These are phyloP conservation scores for barley (Hordeum vulgare) DNA, from an alignment of 176 grass and related monocot species.

Conservation along the genomic window MorexV3_pseudomolecules_assembly NC_058519.1:641460157-641460656, in stretches of 20 bases:
- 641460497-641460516: slow-evolving; percentile 76
- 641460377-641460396: background rate
- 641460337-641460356: background rate
- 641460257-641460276: slow-evolving; percentile 87
- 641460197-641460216: slow-evolving; percentile 47
- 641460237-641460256: slow-evolving; percentile 95
- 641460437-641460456: slow-evolving; percentile 91
- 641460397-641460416: slow-evolving; percentile 77
- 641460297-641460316: slow-evolving; percentile 96
- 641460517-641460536: background rate
- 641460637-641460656: slow-evolving; percentile 84
- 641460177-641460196: background rate
- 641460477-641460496: slow-evolving; percentile 88
- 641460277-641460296: slow-evolving; percentile 94
- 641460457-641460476: slow-evolving; percentile 95
- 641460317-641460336: slow-evolving; percentile 45
- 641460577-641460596: background rate
- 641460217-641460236: slow-evolving; percentile 95
- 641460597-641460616: slow-evolving; percentile 42
- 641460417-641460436: slow-evolving; percentile 94
- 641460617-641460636: slow-evolving; percentile 97
- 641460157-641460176: slow-evolving; percentile 25
- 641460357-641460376: background rate
- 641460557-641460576: background rate
- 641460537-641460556: background rate